These are phyloP conservation scores for Boletus insuetus DNA, from an alignment of 768 basidiomycete species.

Conservation along the genomic window DNA sequence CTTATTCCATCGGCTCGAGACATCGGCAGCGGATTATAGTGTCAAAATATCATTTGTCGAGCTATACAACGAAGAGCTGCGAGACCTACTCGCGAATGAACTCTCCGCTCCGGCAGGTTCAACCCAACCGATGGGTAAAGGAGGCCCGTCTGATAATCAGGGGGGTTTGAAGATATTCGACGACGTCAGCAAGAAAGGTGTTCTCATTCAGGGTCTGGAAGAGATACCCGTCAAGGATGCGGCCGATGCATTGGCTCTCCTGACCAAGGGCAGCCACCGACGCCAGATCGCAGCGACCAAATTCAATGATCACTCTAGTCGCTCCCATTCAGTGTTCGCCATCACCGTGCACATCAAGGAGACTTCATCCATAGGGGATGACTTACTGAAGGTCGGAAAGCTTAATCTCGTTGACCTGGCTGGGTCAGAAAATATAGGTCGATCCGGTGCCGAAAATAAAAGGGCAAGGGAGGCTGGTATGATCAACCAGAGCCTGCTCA, in stretches of 20 bases:
- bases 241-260: conserved; percentile 75
- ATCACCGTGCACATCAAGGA: conserved; percentile 93
- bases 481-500: conserved; percentile 96
- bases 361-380: conserved; percentile 71
- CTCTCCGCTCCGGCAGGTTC: conserved; percentile 63
- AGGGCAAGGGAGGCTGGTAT: conserved; percentile 95
- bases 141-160: conserved; percentile 47
- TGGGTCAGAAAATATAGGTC: conserved; percentile 95
- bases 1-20: conserved; percentile 85
- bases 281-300: conserved; percentile 94
- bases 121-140: conserved; percentile 77
- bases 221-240: conserved; percentile 83
- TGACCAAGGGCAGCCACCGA: conserved; percentile 86
- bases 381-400: conserved; percentile 90
- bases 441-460: conserved; percentile 93
- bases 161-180: conserved; percentile 88
- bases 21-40: conserved; percentile 74
- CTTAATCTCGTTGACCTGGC: conserved; percentile 97
- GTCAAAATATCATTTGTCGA: conserved; percentile 95
- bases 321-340: conserved; percentile 98
- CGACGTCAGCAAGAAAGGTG: conserved; percentile 82
- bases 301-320: conserved; percentile 96
- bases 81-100: conserved; percentile 87
- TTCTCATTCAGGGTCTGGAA: conserved; percentile 93
- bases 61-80: conserved; percentile 96